Evolutionary conservation across 2,329 filamentous ascomycete species (phyloP), one percentile per base, ranked within the genome.

Genomic region (Epichloe scottii): DNA sequence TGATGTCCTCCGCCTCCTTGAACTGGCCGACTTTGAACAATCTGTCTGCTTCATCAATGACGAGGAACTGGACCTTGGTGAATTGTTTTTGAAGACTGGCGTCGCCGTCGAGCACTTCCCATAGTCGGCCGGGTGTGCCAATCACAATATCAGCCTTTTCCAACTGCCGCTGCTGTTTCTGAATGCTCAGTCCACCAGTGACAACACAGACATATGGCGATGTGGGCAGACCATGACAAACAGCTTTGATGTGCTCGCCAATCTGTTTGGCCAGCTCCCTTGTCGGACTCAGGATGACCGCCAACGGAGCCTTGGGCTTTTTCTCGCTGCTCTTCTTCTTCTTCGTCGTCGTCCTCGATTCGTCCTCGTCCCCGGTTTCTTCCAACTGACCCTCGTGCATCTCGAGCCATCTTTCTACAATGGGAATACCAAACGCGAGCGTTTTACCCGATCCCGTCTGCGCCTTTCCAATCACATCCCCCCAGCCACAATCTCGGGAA

Each of bases 381-480:
- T 70, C 66, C 17, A 65, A 62, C 21, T 61, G 60, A 14, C 63
- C 65, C 41, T 66, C 66, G 26, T 65, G 66, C 51, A 63, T 62
- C 53, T 78, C 76, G 38, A 98, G 69, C 74, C 85, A 96, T 51
- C 78, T 76, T 66, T 98, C 90, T 10, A 97, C 73, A 51, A 98
- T 93, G 0, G 93, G 93, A 55, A 98, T 89, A 1, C 85, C 89
- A 66, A 95, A 98, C 0, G 93, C 91, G 43, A 98, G 72, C 0
- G 93, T 98, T 70, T 98, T 98, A 59, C 93, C 93, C 14, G 93
- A 97, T 57, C 93, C 93, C 0, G 93, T 98, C 11, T 91, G 85
- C 2, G 93, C 93, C 70, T 98, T 98, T 41, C 93, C 93, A 56
- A 98, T 86, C 15, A 97, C 85, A 66, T 98, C 91, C 63, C 87